Evolutionary conservation across 768 basidiomycete species (phyloP).

Genomic region (Butyriboletus loyo): DNA sequence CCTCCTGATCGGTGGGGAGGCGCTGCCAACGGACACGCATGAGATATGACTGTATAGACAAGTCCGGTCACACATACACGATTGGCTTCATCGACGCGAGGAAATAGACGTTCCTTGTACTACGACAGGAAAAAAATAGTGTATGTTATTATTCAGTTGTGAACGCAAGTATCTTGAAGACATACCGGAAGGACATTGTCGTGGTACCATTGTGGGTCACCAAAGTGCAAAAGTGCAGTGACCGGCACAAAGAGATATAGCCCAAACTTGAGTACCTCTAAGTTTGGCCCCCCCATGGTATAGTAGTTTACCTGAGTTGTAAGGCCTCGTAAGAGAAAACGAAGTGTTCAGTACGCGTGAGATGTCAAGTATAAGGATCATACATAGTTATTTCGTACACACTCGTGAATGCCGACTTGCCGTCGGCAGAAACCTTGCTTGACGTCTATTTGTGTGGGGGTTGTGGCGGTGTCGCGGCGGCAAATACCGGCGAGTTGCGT

Average conservation of each 20-base stretch:
- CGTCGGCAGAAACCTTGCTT: too few relatives aligned
- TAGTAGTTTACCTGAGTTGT: conserved; percentile 29
- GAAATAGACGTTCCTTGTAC: conserved; percentile 75
- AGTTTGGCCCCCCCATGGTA: conserved; percentile 70
- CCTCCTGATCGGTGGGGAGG: conserved; percentile 63
- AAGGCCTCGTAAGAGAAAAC: conserved; percentile 63
- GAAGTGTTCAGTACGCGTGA: conserved; percentile 13
- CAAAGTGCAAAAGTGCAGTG: conserved; percentile 76
- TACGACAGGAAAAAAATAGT: conserved; percentile 26
- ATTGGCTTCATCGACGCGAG: conserved; percentile 52
- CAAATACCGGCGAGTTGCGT: too few relatives aligned
- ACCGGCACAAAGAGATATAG: conserved; percentile 86
- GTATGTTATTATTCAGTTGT: not conserved
- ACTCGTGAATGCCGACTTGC: too few relatives aligned
- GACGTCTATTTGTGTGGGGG: too few relatives aligned
- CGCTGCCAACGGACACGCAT: conserved; percentile 37
- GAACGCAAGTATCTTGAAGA: not conserved
- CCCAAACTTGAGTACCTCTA: conserved; percentile 89
- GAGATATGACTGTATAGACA: conserved; percentile 1
- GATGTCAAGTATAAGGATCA: too few relatives aligned
- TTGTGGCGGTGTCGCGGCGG: too few relatives aligned
- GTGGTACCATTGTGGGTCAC: conserved; percentile 85
- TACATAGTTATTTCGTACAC: too few relatives aligned
- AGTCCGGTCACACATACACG: conserved; percentile 37
- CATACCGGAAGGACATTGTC: conserved; percentile 73